Evolutionary conservation across 2,329 filamentous ascomycete species (phyloP), one percentile per base, ranked within the genome.

Genomic region (Dothidotthia symphoricarpi): DNA sequence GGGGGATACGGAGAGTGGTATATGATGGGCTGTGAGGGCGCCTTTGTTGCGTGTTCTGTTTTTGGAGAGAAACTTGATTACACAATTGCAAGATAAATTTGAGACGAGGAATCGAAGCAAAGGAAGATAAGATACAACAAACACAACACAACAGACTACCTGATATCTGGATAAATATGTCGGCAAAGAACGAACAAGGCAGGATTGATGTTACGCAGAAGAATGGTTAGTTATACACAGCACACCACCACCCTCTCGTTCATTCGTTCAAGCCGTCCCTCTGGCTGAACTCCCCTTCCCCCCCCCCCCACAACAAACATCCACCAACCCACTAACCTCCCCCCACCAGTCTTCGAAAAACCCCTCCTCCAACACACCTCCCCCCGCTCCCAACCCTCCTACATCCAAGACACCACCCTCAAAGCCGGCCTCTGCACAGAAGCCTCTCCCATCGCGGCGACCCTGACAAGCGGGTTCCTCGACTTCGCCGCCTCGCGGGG

Each of bases 401-500:
- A 40, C 24, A 34, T 49, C 24, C 37, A 41, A 29, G 36, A 41
- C 26, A 34, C 38, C 1, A 28, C 31, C 16, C 36, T 45, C 28
- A 38, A 31, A 14, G 19, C 49, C 6, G 57, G 57, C 27, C 47
- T 47, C 36, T 59, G 57, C 41, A 51, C 28, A 11, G 19, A 35
- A 22, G 24, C 26, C 8, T 45, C 53, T 28, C 56, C 75, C 22
- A 68, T 82, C 24, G 79, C 78, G n/a, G 68, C 67, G 16, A 70
- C 75, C 25, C 68, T 82, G 3, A 80, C 76, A 16, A 70, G 77
- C 42, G 71, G 75, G 48, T 83, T 82, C 63, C 74, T 82, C 15
- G 75, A 81, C 55, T 81, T 76, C 66, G 71, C 72, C 14, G 74
- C 77, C 19, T 68, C 69, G 7, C 71, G 70, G 25, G 79, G 78